A percentile compares a stretch with the other conserved stretches of the same genome.
Conservation (phyloP, 768 basidiomycete genomes). For the Tulasnella calospora region DNA sequence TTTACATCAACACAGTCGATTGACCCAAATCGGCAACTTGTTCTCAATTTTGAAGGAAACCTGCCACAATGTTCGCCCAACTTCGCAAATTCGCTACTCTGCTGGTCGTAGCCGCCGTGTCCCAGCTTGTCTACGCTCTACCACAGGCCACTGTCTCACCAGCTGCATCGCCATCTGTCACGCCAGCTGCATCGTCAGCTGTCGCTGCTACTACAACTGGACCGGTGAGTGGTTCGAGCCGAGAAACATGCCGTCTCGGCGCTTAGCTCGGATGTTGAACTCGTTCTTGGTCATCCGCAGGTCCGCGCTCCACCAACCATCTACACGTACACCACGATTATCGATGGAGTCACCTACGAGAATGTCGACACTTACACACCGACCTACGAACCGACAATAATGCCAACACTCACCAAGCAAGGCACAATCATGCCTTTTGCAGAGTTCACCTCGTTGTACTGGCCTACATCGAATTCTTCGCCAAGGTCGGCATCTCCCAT, state of each 20-base stretch:
- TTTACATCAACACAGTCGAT: background rate
- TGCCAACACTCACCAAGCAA: background rate
- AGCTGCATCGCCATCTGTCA: background rate
- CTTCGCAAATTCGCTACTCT: background rate
- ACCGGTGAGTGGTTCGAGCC: conserved; percentile 2
- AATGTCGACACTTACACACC: conserved; percentile 18
- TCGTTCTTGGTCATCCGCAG: conserved; percentile 10
- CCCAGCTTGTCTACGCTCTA: background rate
- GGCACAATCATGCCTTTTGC: conserved; percentile 13
- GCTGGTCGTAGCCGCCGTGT: background rate
- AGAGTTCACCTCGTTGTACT: conserved; percentile 11
- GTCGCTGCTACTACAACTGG: background rate
- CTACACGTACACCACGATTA: conserved; percentile 20
- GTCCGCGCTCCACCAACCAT: conserved; percentile 1
- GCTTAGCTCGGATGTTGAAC: background rate
- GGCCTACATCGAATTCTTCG: background rate
- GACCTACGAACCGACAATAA: conserved; percentile 16
- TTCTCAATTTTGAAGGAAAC: background rate
- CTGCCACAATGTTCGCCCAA: background rate
- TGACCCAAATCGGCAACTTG: background rate
- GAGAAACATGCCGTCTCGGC: conserved; percentile 4
- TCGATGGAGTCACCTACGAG: background rate
- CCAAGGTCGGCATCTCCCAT: background rate
- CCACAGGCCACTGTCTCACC: background rate
- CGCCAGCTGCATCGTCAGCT: too few species aligned